phyloP scores from a whole-genome alignment of 2,329 filamentous ascomycete genomes.

The Didymella segeticola region DNA sequence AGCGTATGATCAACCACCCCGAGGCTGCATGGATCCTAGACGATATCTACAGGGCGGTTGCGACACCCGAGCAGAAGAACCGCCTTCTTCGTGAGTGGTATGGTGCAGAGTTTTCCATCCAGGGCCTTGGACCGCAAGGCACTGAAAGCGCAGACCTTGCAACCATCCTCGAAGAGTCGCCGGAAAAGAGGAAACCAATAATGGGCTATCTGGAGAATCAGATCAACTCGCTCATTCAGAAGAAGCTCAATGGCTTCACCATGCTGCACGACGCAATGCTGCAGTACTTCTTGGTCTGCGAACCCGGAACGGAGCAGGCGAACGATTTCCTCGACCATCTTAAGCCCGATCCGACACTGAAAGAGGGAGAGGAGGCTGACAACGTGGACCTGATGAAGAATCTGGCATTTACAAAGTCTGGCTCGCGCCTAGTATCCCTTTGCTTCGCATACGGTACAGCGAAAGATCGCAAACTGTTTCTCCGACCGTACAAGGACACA shows the following conservation, averaged over 20 bases:
- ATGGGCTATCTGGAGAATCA: constrained; percentile 85
- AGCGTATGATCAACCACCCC: constrained; percentile 91
- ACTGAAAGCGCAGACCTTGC: constrained; percentile 69
- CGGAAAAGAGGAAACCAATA: constrained; percentile 85
- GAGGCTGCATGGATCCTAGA: constrained; percentile 98
- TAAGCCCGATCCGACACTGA: constrained; percentile 83
- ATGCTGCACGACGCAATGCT: constrained; percentile 99
- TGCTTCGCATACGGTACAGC: constrained; percentile 83
- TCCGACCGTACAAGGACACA: constrained; percentile 90
- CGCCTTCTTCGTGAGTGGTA: constrained; percentile 93
- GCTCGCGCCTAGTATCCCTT: constrained; percentile 80
- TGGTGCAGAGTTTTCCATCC: constrained; percentile 87
- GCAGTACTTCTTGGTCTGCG: constrained; percentile 87
- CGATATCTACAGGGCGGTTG: constrained; percentile 90
- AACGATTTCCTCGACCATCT: constrained; percentile 88
- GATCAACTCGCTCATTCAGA: constrained; percentile 92
- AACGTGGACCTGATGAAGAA: constrained; percentile 82
- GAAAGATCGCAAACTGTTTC: constrained; percentile 89
- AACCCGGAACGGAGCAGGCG: constrained; percentile 78
- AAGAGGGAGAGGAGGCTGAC: constrained; percentile 58
- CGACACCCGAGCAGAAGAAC: constrained; percentile 84
- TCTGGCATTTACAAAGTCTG: constrained; percentile 91
- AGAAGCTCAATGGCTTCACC: constrained; percentile 95
- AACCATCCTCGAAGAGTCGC: constrained; percentile 74
- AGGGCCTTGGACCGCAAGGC: constrained; percentile 62